Evolutionary conservation across 352 stramenopile species (phyloP).

Genomic region (Pythium aquatile): DNA sequence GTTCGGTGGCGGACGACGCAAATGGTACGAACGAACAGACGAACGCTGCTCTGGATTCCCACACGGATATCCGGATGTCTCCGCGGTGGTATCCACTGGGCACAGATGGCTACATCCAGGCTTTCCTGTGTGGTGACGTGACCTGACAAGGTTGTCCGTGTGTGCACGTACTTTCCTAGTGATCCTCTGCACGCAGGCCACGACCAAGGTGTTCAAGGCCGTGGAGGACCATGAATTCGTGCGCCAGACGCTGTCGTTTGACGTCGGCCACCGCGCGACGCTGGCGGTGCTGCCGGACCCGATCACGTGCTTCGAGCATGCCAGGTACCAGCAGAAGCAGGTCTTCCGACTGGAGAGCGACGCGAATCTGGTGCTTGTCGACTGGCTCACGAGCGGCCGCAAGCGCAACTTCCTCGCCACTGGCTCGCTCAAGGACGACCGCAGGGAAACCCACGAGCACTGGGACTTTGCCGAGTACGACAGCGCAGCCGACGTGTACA

Average conservation of each 20-base stretch:
- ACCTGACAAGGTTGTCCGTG: neutral
- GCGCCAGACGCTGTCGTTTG: slow-evolving; percentile 53
- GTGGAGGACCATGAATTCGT: slow-evolving; percentile 42
- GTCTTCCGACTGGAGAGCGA: slow-evolving; percentile 45
- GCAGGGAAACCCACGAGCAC: slow-evolving; percentile 68
- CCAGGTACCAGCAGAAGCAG: slow-evolving; percentile 71
- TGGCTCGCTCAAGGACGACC: slow-evolving; percentile 52
- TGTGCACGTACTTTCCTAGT: slow-evolving; percentile 8
- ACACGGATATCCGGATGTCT: slow-evolving; percentile 9
- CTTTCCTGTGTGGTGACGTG: neutral
- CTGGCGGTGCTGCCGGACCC: slow-evolving; percentile 76
- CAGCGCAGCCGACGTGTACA: slow-evolving; percentile 55
- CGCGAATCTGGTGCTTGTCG: slow-evolving; percentile 73
- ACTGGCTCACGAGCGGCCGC: slow-evolving; percentile 84
- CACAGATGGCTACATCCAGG: slow-evolving; percentile 21
- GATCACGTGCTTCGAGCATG: slow-evolving; percentile 75
- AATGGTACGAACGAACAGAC: slow-evolving; percentile 37
- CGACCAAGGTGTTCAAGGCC: slow-evolving; percentile 88
- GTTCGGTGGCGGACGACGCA: slow-evolving; percentile 38
- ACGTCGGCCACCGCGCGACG: slow-evolving; percentile 49
- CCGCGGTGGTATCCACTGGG: slow-evolving; percentile 3
- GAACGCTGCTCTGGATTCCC: slow-evolving; percentile 3
- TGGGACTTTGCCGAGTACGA: slow-evolving; percentile 83
- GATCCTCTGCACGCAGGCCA: slow-evolving; percentile 77
- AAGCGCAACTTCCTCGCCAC: slow-evolving; percentile 78